A percentile compares a stretch with the other conserved stretches of the same genome.
phyloP scores from a whole-genome alignment of 768 basidiomycete genomes.

The Pleurotus eryngii region DNA sequence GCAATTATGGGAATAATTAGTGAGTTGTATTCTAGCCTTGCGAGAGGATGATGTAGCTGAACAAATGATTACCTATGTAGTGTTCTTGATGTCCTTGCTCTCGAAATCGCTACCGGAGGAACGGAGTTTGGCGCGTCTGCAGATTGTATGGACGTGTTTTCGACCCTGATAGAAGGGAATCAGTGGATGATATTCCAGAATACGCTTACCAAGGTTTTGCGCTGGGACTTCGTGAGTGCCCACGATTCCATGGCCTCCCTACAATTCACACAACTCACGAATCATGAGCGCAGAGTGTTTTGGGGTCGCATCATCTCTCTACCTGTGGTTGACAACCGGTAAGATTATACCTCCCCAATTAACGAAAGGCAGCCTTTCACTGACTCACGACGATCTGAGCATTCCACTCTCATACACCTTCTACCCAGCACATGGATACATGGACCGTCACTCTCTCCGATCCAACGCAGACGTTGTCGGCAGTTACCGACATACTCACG shows the following conservation, averaged over 20 bases:
- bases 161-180: constrained; percentile 38
- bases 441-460: constrained; percentile 43
- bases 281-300: constrained; percentile 3
- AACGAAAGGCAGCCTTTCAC: too few relatives aligned
- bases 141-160: constrained; percentile 30
- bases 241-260: not conserved
- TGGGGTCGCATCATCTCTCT: constrained; percentile 27
- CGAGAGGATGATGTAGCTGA: too few relatives aligned
- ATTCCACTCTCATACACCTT: constrained; percentile 33
- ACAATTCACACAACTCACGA: not conserved
- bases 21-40: not conserved
- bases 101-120: constrained; percentile 43
- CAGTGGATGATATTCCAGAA: constrained; percentile 52
- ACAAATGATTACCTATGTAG: constrained; percentile 15
- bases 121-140: constrained; percentile 33
- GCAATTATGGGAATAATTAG: constrained; percentile 30
- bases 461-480: constrained; percentile 39
- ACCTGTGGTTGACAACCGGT: constrained; percentile 30
- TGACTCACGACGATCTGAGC: constrained; percentile 24
- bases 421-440: constrained; percentile 34
- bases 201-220: constrained; percentile 33
- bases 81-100: constrained; percentile 42
- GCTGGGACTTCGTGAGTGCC: constrained; percentile 46
- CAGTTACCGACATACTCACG: not conserved
- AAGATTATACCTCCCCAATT: not conserved